Base-by-base conservation (phyloP, 805 yeast species). In the Cyberlindnera suaveolens region DNA sequence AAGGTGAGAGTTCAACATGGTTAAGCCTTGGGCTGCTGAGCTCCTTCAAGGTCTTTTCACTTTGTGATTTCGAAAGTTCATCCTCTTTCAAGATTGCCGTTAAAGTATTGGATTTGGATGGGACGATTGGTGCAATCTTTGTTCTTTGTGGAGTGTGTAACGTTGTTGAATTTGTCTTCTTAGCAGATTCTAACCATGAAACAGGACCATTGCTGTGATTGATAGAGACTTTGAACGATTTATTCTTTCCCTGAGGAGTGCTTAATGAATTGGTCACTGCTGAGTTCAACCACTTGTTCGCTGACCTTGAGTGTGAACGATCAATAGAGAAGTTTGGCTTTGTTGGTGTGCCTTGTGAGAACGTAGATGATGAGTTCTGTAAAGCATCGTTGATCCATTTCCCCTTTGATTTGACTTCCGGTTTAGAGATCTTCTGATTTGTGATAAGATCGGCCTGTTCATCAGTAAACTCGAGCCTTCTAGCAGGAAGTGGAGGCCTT, bases 51-150 rank as follows among this genome's bases (percentile, higher is more conserved):
- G 53, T 48, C 26, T 42, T 39, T 30, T 51, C 52, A n/a, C 34
- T 27, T 19, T 48, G 50, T 3, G 33, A 23, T 23, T 42, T 43
- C 13, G 49, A 31, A 3, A 33, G 34, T 20, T 62, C 41, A 11
- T 40, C 37, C 23, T 41, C 14, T 30, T 49, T 37, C 34, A 42
- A 6, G 14, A 42, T 63, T 56, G 56, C 60, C 53, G 63, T 46
- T 51, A 63, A 48, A 18, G 64, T 58, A 51, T 58, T 56, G 31
- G 51, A 42, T 36, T 51, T 50, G 46, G 53, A 54, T 48, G 59
- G 63, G 43, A 47, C 50, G 32, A 50, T 57, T 55, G 62, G 68
- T 51, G 60, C 63, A 54, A 54, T 45, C 59, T 48, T 55, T 40
- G 65, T 34, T 40, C 41, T 46, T 30, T 38, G 37, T 14, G 31